Base-by-base conservation (phyloP, 2,329 filamentous ascomycete species). In the Fulvia fulva region DNA sequence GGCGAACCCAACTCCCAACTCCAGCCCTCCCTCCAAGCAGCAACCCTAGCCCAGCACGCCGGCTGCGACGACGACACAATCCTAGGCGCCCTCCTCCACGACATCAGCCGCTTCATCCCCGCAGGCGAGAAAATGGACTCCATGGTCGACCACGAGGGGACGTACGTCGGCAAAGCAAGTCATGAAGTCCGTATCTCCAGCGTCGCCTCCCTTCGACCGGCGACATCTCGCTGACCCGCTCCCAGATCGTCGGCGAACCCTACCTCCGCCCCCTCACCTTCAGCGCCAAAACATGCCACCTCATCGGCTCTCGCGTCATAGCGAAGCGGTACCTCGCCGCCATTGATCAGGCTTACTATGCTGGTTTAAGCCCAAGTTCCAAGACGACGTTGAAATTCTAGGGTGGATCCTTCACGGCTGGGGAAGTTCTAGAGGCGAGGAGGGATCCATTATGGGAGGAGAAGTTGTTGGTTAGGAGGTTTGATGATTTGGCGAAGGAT, bases 31-130 rank as follows among this genome's bases (percentile, higher is more conserved):
- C 57, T 73, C 4, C 70, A 73, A 66, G 63, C 65, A 28, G 70
- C 70, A 1, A 65, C 68, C n/a, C 61, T 69, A 23, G 70, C 68
- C 2, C 51, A 63, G 28, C 46, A 61, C 26, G 59, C 67, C 21
- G 60, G 58, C 22, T 58, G 61, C 14, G 64, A 69, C 43, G 60
- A 65, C 14, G 66, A 70, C n/a, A 70, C 72, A 2, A 61, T 76
- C 3, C 65, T 75, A 23, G 76, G 74, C 0, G 73, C 75, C 7
- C 63, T 78, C 9, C 67, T 78, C 5, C 76, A 78, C 59, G 76
- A 78, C 53, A 73, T 77, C 50, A 76, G 76, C 16, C 74, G 76
- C 25, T 75, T 77, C 56, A 71, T 77, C 14, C 76, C 75, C 67
- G 58, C 66, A 57, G 25, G 70, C 60, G 22, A 70, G 63, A 58